Base-by-base conservation (phyloP, 306 rosid species). In the Malus fusca region DNA sequence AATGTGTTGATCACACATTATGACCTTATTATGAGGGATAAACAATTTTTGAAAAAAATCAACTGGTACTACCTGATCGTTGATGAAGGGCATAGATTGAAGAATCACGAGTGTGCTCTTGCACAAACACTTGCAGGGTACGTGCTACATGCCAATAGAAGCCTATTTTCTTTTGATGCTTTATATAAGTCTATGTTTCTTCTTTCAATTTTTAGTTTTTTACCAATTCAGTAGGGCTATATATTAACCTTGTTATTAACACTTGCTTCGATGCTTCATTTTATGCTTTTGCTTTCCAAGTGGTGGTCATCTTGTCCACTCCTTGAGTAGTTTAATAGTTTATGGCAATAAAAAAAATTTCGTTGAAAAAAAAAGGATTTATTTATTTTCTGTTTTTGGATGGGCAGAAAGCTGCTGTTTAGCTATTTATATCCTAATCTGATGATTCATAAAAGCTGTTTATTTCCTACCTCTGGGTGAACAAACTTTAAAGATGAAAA, bases 11-110 rank as follows among this genome's bases (percentile, higher is more conserved):
- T 96, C 73, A 96, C 98, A 48, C 99, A 96, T 85, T 96, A 96
- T 79, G 99, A 96, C 81, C 96, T 96, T 78, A 92, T 96, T 81
- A 96, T 96, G 99, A 88, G 99, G 87, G 99, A 96, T 82, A 92
- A 96, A 74, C 84, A 95, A 52, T 88, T 96, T 87, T 88, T 96
- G 84, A 96, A 91, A 92, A 96, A 92, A 91, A 87, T 96, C 69
- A 82, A 83, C 42, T 96, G 99, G 99, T 55, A 6, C 82, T 96
- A 96, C 94, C 83, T 96, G 87, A 92, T 96, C 71, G 99, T 96
- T 52, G 99, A 96, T 74, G 99, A 96, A 96, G 99, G 99, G 69
- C 99, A 96, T 84, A 85, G 99, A 78, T 84, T 92, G 85, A 96
- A 96, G 88, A 96, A 96, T 87, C 96, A 89, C 4, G 99, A 96